These are phyloP conservation scores for Arthrinium puccinioides DNA, from an alignment of 2,329 filamentous ascomycete species.

Conservation along the genomic window DNA sequence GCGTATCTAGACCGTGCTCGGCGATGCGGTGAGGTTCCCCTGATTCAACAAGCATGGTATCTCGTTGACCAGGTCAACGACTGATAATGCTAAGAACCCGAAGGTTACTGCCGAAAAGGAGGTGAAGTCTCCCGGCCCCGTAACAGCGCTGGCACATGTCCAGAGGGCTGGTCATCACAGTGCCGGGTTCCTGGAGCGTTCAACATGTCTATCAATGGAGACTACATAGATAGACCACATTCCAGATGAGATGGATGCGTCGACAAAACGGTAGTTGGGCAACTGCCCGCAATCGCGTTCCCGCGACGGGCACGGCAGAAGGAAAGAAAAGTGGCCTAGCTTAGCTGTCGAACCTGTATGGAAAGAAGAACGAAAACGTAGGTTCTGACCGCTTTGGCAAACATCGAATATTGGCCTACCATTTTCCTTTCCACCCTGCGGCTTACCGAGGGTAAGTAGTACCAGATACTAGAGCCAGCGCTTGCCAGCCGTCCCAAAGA, in stretches of 20 bases:
- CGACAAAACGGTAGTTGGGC: too few relatives aligned
- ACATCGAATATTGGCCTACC: slow-evolving; percentile 1
- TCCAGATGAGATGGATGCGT: too few relatives aligned
- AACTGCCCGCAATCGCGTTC: background rate
- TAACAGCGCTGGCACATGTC: too few relatives aligned
- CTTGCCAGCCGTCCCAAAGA: slow-evolving; percentile 2
- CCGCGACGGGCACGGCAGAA: background rate
- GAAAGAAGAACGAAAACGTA: slow-evolving; percentile 1
- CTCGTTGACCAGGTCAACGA: too few relatives aligned
- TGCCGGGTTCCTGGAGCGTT: too few relatives aligned
- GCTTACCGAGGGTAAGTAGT: background rate
- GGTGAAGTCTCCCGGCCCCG: too few relatives aligned
- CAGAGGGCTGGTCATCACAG: too few relatives aligned
- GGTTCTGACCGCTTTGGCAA: slow-evolving; percentile 5
- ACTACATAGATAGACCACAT: too few relatives aligned
- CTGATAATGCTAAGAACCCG: background rate
- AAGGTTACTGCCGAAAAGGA: slow-evolving; percentile 6
- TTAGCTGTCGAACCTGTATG: slow-evolving; percentile 1
- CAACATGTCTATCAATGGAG: too few relatives aligned
- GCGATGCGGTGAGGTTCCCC: background rate
- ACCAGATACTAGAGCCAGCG: slow-evolving; percentile 1
- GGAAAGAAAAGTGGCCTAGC: background rate
- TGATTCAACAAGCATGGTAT: too few relatives aligned
- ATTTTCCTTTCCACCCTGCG: background rate
- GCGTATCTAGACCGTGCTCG: background rate